Base-by-base conservation (phyloP, 495 filamentous ascomycete genomes). In the Penicillium macrosclerotiorum region DNA sequence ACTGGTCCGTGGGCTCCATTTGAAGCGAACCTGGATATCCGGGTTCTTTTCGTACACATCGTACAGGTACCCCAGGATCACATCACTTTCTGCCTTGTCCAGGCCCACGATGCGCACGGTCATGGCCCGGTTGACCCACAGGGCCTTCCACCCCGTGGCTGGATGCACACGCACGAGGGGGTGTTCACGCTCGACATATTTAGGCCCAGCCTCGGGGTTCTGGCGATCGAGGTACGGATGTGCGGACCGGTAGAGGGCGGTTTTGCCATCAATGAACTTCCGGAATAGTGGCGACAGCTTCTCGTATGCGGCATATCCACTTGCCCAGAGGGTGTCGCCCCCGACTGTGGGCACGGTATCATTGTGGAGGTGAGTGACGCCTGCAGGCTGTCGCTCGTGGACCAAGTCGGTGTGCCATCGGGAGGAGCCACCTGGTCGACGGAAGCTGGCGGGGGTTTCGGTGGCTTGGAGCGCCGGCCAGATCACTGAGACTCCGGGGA, bases 281-380 rank as follows among this genome's bases (percentile, higher is more conserved):
- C 83, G 83, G 69, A 86, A 86, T 4, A 67, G 71, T 0, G 83
- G 84, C 5, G 81, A 84, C 2, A 88, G 73, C 60, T 86, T 86
- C 63, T 84, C 81, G 59, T 89, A 89, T 3, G 83, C 83, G 8
- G 75, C 64, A 50, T 87, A 87, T 2, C 82, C 84, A 47, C 74
- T 81, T 0, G 84, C 79, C 83, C 84, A 89, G 3, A 89, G 74
- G 3, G 85, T 87, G 54, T 89, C 85, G 6, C 84, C 84, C 3
- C 85, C 85, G 2, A 81, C 50, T 0, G 71, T 73, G 0, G 85
- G 84, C 4, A 89, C 68, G 0, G 82, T 84, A 30, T 71, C 82
- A 45, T 84, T 84, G 63, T 85, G 81, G 8, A 87, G 68, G 52
- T 85, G 81, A 0, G 83, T 88, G 36, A 86, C 78, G 4, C 82